Conservation (phyloP, 768 basidiomycete genomes). For the Gautieria morchelliformis region DNA sequence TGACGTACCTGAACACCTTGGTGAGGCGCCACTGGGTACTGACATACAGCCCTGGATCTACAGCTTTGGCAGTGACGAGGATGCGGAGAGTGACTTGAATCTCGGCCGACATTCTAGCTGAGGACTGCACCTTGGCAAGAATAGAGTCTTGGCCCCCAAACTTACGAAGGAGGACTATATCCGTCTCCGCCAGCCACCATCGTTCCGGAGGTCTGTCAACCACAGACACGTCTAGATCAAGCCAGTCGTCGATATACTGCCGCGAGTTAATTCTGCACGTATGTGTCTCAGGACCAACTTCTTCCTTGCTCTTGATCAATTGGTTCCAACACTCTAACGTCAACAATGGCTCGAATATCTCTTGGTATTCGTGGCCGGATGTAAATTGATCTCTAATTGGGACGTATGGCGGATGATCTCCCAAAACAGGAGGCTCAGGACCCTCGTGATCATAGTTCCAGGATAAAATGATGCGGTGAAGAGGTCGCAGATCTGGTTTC, state of each 20-base stretch:
- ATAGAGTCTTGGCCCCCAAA: slow-evolving; percentile 41
- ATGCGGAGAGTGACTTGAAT: slow-evolving; percentile 55
- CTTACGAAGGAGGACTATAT: slow-evolving; percentile 72
- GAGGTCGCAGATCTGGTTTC: slow-evolving; percentile 70
- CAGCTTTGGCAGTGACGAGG: slow-evolving; percentile 26
- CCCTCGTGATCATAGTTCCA: slow-evolving; percentile 78
- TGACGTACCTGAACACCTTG: slow-evolving; percentile 72
- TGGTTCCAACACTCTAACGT: slow-evolving; percentile 89
- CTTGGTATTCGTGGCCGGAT: slow-evolving; percentile 57
- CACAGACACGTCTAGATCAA: slow-evolving; percentile 68
- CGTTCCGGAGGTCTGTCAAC: slow-evolving; percentile 49
- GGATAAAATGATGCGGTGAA: slow-evolving; percentile 70
- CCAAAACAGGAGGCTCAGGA: slow-evolving; percentile 44
- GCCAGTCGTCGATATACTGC: slow-evolving; percentile 69
- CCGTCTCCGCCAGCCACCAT: slow-evolving; percentile 69
- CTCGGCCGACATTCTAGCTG: slow-evolving; percentile 31
- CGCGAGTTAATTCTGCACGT: slow-evolving; percentile 59
- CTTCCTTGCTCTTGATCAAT: slow-evolving; percentile 68
- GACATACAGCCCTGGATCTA: slow-evolving; percentile 54
- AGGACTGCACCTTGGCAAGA: slow-evolving; percentile 64
- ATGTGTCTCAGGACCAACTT: slow-evolving; percentile 36
- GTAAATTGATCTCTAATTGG: slow-evolving; percentile 59
- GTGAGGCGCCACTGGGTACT: slow-evolving; percentile 62
- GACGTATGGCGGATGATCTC: slow-evolving; percentile 21
- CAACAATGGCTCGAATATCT: slow-evolving; percentile 76